Base-by-base conservation (phyloP, 225 moss, liverwort and hornwort species). In the Thuidium tamariscinum region DNA sequence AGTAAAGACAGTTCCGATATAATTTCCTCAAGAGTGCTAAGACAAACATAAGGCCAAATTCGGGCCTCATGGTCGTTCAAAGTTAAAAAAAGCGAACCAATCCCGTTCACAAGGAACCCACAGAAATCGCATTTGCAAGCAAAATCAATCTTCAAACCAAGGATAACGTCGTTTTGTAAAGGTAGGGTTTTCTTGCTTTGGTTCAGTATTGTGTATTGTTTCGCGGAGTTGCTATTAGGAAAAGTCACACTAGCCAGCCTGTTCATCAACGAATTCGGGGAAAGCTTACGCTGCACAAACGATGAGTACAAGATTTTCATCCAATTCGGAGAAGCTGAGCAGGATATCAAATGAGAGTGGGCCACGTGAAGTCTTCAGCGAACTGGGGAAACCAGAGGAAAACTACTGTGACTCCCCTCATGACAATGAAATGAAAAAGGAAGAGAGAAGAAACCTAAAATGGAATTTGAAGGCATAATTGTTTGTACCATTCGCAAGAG, bases 401-500 rank as follows among this genome's bases (percentile, higher is more conserved):
- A 36, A 54, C 75, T 75, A 75, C n/a, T 54, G 22, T 5, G 54
- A 75, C 75, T 54, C 23, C 54, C 54, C 36, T 54, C 23, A 15
- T 9, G 39, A 16, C 23, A 29, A 86, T 49, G 70, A 37, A 29
- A 86, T 51, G 25, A 30, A 79, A n/a, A 46, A 79, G 69, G 21
- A 60, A 68, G 29, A 60, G 70, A 79, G 73, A 83, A 59, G 36
- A 56, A 83, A 25, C 39, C 44, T 16, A 25, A 29, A 34, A 18
- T 49, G 5, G 20, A 62, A 15, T 15, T 51, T 15, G 25, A 44
- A 36, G 46, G 74, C 20, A 46, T 7, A 16, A 51, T 5, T 14
- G 17, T 80, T 12, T 34, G 21, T 90, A 92, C 92, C 92, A 92
- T 92, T 19, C 92, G 90, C 78, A 87, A 41, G 72, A 92, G 88